Percentiles rank a stretch among this genome's conserved stretches.
These are phyloP conservation scores for Exophiala bonariae DNA, from an alignment of 2,329 filamentous ascomycete species.

Conservation along the genomic window DNA sequence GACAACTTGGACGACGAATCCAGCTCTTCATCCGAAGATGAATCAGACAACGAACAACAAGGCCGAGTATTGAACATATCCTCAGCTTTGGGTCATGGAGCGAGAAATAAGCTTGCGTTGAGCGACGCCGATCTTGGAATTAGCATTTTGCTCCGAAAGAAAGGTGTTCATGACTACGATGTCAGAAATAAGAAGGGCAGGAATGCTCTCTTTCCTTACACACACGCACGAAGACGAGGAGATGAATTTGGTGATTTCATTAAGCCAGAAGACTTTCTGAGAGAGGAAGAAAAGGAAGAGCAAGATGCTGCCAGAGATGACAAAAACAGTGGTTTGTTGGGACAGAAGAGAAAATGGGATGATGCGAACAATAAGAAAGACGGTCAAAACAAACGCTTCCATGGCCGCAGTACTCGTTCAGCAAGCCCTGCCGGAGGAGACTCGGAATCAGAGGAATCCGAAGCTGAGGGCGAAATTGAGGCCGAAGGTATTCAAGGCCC, in stretches of 20 bases:
- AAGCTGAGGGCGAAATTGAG: constrained; percentile 53
- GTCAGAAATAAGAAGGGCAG: constrained; percentile 87
- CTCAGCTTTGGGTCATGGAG: constrained; percentile 77
- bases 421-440: constrained; percentile 41
- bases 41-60: constrained; percentile 86
- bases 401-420: constrained; percentile 5
- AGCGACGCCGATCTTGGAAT: constrained; percentile 90
- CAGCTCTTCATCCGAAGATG: constrained; percentile 83
- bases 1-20: constrained; percentile 80
- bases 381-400: constrained; percentile 35
- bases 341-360: constrained; percentile 94
- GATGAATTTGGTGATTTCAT: constrained; percentile 96
- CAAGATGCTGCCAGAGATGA: constrained; percentile 59
- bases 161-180: constrained; percentile 90
- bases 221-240: constrained; percentile 72
- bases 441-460: constrained; percentile 58
- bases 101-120: constrained; percentile 79
- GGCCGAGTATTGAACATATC: constrained; percentile 89
- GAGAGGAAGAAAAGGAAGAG: constrained; percentile 86
- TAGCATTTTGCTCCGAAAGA: constrained; percentile 84
- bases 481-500: constrained; percentile 59
- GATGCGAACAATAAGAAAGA: constrained; percentile 54
- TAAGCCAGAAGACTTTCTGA: constrained; percentile 86
- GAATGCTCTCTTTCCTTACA: constrained; percentile 88
- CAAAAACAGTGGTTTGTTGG: constrained; percentile 64